A percentile compares a stretch with the other conserved stretches of the same genome.
These are phyloP conservation scores for Astragalus glycyphyllos DNA, from an alignment of 306 rosid genomes.

Conservation along the genomic window DNA sequence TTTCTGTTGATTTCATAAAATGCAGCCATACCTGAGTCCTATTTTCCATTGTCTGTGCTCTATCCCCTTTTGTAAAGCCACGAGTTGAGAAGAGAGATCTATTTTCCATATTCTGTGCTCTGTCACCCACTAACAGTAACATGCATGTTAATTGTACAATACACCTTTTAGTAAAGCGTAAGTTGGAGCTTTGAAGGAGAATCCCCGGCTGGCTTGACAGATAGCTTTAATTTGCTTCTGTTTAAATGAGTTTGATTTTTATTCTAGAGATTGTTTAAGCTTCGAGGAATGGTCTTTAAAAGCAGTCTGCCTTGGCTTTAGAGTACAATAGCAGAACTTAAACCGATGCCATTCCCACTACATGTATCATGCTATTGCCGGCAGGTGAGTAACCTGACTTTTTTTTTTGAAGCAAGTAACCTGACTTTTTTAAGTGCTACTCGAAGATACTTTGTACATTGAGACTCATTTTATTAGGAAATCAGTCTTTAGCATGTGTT, in stretches of 20 bases:
- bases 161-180: background rate
- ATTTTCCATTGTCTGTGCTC: slow-evolving; percentile 3
- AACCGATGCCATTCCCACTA: slow-evolving; percentile 12
- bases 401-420: too few species aligned
- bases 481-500: slow-evolving; percentile 4
- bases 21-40: background rate
- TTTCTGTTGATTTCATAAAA: slow-evolving; percentile 17
- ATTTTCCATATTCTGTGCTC: too few species aligned
- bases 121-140: slow-evolving; percentile 8
- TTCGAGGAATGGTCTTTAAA: slow-evolving; percentile 12
- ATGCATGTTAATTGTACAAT: slow-evolving; percentile 16
- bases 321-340: background rate
- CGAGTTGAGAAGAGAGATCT: too few species aligned
- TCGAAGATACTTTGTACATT: background rate
- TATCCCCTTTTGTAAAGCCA: slow-evolving; percentile 6
- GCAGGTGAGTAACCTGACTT: slow-evolving; percentile 9
- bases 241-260: slow-evolving; percentile 29
- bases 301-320: slow-evolving; percentile 12
- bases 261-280: slow-evolving; percentile 32
- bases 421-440: slow-evolving; percentile 30
- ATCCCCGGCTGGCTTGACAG: background rate
- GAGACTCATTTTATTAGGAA: background rate
- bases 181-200: slow-evolving; percentile 12
- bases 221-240: slow-evolving; percentile 19
- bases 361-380: background rate